phyloP scores from a whole-genome alignment of 768 basidiomycete species.

The Hebeloma cylindrosporum region DNA sequence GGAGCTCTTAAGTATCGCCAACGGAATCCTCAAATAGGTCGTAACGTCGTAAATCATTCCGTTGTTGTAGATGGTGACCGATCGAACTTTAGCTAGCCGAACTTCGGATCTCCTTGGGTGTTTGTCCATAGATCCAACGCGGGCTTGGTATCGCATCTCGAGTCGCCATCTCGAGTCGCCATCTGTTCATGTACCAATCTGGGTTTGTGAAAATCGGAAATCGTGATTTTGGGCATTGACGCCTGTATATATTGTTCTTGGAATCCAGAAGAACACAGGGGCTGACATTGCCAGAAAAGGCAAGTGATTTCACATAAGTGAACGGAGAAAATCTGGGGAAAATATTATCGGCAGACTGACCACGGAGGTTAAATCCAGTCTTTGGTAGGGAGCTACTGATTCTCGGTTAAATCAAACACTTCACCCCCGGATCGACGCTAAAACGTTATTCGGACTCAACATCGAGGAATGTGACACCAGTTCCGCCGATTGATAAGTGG shows the following conservation, averaged over 20 bases:
- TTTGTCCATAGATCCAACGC: constrained; percentile 85
- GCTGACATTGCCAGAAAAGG: constrained; percentile 74
- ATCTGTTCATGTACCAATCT: constrained; percentile 94
- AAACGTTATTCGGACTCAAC: constrained; percentile 71
- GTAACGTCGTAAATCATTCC: constrained; percentile 86
- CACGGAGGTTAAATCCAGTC: constrained; percentile 80
- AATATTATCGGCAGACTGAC: constrained; percentile 64
- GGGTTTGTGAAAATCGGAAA: constrained; percentile 86
- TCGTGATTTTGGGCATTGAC: constrained; percentile 87
- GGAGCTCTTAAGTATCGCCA: constrained; percentile 54
- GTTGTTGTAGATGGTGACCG: constrained; percentile 88
- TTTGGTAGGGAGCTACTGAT: constrained; percentile 71
- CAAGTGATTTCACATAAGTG: constrained; percentile 91
- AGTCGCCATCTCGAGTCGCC: constrained; percentile 99
- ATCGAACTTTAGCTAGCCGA: constrained; percentile 61
- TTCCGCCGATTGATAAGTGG: constrained; percentile 77
- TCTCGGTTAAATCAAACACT: constrained; percentile 88
- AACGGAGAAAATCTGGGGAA: too few relatives aligned
- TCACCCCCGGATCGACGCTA: constrained; percentile 88
- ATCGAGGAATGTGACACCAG: constrained; percentile 65
- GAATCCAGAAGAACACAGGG: constrained; percentile 81
- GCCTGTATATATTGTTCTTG: constrained; percentile 75
- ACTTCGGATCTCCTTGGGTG: constrained; percentile 69
- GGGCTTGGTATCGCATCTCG: constrained; percentile 83
- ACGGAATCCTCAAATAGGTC: constrained; percentile 71